Base-by-base conservation (phyloP, 352 stramenopile genomes). In the Phytophthora pistaciae region DNA sequence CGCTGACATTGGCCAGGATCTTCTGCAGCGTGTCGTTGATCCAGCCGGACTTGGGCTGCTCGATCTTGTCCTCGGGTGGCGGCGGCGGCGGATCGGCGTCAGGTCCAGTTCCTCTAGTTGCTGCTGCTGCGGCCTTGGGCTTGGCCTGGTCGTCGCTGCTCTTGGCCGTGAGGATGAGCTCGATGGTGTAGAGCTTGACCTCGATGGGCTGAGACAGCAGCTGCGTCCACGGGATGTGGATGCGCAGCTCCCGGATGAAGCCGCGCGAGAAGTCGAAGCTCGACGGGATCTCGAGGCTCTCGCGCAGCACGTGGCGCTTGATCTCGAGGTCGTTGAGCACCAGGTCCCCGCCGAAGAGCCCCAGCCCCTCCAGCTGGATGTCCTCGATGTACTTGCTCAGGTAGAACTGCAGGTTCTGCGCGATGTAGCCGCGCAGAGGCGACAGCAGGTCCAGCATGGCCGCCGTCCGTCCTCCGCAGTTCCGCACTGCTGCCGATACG, bases 361-460 rank as follows among this genome's bases (percentile, higher is more conserved):
- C 90, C 38, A 96, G 74, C 6, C 90, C 86, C 68, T 96, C 90
- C 55, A 96, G 78, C 57, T 95, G 87, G 56, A 96, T 96, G 77
- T 88, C 88, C 68, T 96, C 87, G 56, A 96, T 92, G 83, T 96
- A 96, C 73, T 95, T 96, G 83, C 87, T 90, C 46, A 96, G 71
- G 64, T 95, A 95, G 65, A 93, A 95, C 77, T 96, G 90, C 60
- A 96, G 79, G 40, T 80, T 96, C 77, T 96, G 90, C 63, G 90
- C 88, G 65, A 96, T 91, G 72, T 95, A 95, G 31, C 88, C 85
- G 59, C 86, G 88, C 69, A 96, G 78, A 59, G 90, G 88, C 67
- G 89, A 96, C 60, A 96, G 75, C 72, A 95, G 82, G 74, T 96
- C 90, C 50, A 96, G 77, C 90, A 96, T 95, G 53, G 40, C 33